A percentile compares a stretch with the other conserved stretches of the same genome.
These are phyloP conservation scores for Lentinula detonsa DNA, from an alignment of 768 basidiomycete species.

Conservation along the genomic window DNA sequence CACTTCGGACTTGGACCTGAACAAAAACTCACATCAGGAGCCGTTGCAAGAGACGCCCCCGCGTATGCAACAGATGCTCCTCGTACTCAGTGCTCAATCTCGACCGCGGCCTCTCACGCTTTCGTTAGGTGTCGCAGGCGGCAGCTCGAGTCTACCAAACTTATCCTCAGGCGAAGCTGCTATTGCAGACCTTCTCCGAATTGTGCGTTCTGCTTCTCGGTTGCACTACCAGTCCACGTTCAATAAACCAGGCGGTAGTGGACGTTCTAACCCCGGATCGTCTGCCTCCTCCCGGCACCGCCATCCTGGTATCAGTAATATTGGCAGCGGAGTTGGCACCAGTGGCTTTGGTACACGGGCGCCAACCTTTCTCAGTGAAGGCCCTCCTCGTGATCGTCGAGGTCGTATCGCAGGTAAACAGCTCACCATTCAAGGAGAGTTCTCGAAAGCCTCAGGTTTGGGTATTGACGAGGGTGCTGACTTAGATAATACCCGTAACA, in stretches of 20 bases:
- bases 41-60: conserved; percentile 51
- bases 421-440: conserved; percentile 32
- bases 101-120: conserved; percentile 53
- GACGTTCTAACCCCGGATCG: conserved; percentile 17
- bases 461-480: conserved; percentile 40
- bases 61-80: conserved; percentile 78
- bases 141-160: conserved; percentile 38
- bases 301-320: conserved; percentile 8
- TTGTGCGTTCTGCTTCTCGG: conserved; percentile 47
- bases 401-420: conserved; percentile 55
- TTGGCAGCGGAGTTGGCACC: background rate
- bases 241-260: conserved; percentile 12
- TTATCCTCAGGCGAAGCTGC: conserved; percentile 64
- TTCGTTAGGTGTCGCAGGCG: conserved; percentile 38
- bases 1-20: conserved; percentile 32
- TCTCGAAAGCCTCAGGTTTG: conserved; percentile 1
- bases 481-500: conserved; percentile 40
- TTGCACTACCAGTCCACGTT: conserved; percentile 18
- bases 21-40: conserved; percentile 32
- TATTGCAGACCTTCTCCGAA: conserved; percentile 57
- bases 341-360: conserved; percentile 17
- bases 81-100: conserved; percentile 68
- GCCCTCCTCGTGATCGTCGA: conserved; percentile 69
- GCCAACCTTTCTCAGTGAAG: conserved; percentile 68
- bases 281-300: conserved; percentile 10